Evolutionary conservation across 2,329 filamentous ascomycete genomes (phyloP).

Genomic region (Leptographium lundbergii): DNA sequence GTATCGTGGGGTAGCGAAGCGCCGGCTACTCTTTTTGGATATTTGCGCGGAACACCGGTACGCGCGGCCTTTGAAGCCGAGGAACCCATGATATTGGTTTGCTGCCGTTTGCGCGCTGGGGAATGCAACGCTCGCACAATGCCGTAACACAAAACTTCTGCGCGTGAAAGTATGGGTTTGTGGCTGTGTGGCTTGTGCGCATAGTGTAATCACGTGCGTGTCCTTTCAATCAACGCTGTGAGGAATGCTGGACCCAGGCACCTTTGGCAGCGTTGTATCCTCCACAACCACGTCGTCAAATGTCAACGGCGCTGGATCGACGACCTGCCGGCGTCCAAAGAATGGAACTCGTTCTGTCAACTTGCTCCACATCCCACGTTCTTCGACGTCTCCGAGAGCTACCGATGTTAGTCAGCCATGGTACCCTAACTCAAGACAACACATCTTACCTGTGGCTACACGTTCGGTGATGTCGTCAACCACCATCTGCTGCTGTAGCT

Average conservation of each 20-base stretch:
- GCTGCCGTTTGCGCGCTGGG: neutral
- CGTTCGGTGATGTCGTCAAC: conserved; percentile 11
- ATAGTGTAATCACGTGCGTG: neutral
- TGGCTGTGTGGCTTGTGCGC: neutral
- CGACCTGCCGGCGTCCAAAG: neutral
- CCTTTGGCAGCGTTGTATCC: conserved; percentile 3
- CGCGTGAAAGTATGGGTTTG: neutral
- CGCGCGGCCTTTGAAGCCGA: conserved; percentile 32
- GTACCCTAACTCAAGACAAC: neutral
- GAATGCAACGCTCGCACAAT: neutral
- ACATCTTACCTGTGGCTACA: conserved; percentile 11
- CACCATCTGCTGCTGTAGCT: conserved; percentile 19
- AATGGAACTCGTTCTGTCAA: conserved; percentile 1
- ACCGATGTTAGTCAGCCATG: neutral
- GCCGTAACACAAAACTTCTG: neutral
- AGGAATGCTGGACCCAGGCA: neutral
- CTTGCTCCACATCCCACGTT: neutral
- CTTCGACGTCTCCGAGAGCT: neutral
- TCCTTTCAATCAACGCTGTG: neutral
- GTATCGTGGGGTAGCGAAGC: neutral
- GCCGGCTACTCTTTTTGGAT: neutral
- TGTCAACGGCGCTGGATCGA: neutral
- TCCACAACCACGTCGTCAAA: neutral
- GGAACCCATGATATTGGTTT: conserved; percentile 26
- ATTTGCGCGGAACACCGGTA: conserved; percentile 14